Percentiles rank a stretch among this genome's conserved stretches.
Evolutionary conservation across 768 basidiomycete genomes (phyloP).

Genomic region (Hygrophorus russula): DNA sequence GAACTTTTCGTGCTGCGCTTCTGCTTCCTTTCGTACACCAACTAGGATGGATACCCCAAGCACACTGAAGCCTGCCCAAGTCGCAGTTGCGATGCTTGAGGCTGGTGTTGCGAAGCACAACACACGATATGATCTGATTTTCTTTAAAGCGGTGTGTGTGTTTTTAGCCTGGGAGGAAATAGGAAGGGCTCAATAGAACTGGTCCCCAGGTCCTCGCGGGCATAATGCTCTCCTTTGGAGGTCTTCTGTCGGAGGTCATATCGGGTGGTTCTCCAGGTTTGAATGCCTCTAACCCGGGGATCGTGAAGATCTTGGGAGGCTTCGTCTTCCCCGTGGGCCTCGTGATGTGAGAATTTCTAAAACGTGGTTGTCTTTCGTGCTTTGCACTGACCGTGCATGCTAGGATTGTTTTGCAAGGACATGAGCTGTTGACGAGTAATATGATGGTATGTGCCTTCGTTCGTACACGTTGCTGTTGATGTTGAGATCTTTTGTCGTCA

Average conservation of each 20-base stretch:
- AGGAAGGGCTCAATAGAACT: not conserved
- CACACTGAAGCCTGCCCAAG: constrained; percentile 49
- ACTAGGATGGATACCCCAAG: constrained; percentile 13
- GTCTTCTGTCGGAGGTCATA: constrained; percentile 48
- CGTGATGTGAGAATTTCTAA: constrained; percentile 43
- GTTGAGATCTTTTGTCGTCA: constrained; percentile 12
- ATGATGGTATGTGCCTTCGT: constrained; percentile 43
- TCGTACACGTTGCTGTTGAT: not conserved
- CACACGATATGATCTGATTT: constrained; percentile 46
- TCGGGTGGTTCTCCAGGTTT: constrained; percentile 47
- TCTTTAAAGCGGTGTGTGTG: constrained; percentile 57
- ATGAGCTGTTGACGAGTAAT: constrained; percentile 65
- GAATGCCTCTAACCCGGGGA: constrained; percentile 44
- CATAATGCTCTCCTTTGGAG: constrained; percentile 67
- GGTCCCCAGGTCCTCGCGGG: constrained; percentile 50
- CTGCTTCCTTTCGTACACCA: not conserved
- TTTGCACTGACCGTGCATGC: not conserved
- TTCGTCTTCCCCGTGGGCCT: constrained; percentile 70
- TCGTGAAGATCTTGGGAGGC: constrained; percentile 54
- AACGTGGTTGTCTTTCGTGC: not conserved
- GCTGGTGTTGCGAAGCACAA: constrained; percentile 50
- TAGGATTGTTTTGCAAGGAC: constrained; percentile 65
- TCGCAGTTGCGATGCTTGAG: constrained; percentile 47
- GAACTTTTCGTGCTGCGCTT: not conserved
- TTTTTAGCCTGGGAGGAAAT: not conserved